These are phyloP conservation scores for Stentor coeruleus DNA, from an alignment of 73 alveolate species.

Conservation along the genomic window DNA sequence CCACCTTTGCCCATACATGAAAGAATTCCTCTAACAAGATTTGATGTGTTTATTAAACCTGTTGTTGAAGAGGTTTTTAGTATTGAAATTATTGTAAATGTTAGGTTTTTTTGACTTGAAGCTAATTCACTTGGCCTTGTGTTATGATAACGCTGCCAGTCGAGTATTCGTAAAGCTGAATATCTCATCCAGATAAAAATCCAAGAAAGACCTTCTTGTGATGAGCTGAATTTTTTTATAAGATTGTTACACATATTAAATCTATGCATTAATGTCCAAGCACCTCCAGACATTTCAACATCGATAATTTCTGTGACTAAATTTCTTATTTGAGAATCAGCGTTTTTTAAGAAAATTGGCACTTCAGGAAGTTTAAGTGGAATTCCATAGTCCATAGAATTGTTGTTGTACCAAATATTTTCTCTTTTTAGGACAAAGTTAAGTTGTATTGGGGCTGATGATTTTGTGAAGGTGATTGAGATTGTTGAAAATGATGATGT, in stretches of 20 bases:
- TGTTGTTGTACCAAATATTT: slow-evolving; percentile 16
- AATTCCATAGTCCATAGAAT: neutral
- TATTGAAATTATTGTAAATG: slow-evolving; percentile 41
- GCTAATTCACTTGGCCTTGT: slow-evolving; percentile 78
- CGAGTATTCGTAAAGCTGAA: slow-evolving; percentile 53
- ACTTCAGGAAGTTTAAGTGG: neutral
- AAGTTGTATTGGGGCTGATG: neutral
- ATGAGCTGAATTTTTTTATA: slow-evolving; percentile 18
- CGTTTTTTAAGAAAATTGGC: neutral
- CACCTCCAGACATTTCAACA: slow-evolving; percentile 1
- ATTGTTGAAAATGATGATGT: neutral
- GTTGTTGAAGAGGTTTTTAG: neutral
- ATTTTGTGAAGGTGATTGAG: neutral
- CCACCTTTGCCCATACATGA: slow-evolving; percentile 87
- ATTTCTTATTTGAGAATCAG: neutral
- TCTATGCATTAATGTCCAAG: slow-evolving; percentile 84
- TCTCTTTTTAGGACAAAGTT: slow-evolving; percentile 8
- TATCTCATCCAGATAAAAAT: slow-evolving; percentile 71
- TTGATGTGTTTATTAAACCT: slow-evolving; percentile 27
- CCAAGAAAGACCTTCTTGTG: slow-evolving; percentile 30
- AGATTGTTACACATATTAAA: slow-evolving; percentile 56
- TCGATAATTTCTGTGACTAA: neutral
- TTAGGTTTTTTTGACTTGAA: slow-evolving; percentile 48
- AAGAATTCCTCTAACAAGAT: slow-evolving; percentile 60
- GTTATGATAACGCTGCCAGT: slow-evolving; percentile 77